Conservation (phyloP, 257 asterid genomes). For the Plantago major region DNA sequence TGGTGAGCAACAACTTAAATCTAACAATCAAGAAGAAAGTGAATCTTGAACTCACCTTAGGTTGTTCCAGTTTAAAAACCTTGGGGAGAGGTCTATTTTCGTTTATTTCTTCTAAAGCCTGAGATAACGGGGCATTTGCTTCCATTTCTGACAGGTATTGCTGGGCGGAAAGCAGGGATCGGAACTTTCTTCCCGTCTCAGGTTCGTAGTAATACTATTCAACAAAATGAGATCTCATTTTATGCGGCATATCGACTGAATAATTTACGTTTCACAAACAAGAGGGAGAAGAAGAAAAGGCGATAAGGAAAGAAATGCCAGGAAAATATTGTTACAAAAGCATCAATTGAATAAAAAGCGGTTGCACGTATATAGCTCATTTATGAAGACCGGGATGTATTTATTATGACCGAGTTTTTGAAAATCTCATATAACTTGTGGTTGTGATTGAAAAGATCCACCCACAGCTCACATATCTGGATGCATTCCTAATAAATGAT, state of each 20-base stretch:
- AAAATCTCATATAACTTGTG: too few species aligned
- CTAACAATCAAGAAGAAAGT: neutral
- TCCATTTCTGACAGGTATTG: slow-evolving; percentile 49
- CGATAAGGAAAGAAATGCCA: neutral
- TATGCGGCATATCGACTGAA: too few species aligned
- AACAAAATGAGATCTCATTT: slow-evolving; percentile 13
- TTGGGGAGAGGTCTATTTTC: slow-evolving; percentile 54
- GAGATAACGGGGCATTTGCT: slow-evolving; percentile 46
- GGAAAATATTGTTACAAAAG: too few species aligned
- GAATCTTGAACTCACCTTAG: slow-evolving; percentile 36
- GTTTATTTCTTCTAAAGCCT: slow-evolving; percentile 40
- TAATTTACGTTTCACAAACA: neutral
- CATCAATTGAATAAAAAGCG: too few species aligned
- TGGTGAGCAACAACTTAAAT: neutral
- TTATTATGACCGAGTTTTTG: too few species aligned
- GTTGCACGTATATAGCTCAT: too few species aligned
- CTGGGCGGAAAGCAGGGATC: slow-evolving; percentile 55
- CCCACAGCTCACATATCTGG: too few species aligned
- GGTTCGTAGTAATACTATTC: slow-evolving; percentile 79
- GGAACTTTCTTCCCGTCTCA: slow-evolving; percentile 58
- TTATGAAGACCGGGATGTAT: too few species aligned
- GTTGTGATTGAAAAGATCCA: too few species aligned
- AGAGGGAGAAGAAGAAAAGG: neutral
- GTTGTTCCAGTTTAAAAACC: slow-evolving; percentile 41
- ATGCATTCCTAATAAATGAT: too few species aligned